Evolutionary conservation across 345 rosid genomes (phyloP).

Genomic region (Dipteronia dyeriana): DNA sequence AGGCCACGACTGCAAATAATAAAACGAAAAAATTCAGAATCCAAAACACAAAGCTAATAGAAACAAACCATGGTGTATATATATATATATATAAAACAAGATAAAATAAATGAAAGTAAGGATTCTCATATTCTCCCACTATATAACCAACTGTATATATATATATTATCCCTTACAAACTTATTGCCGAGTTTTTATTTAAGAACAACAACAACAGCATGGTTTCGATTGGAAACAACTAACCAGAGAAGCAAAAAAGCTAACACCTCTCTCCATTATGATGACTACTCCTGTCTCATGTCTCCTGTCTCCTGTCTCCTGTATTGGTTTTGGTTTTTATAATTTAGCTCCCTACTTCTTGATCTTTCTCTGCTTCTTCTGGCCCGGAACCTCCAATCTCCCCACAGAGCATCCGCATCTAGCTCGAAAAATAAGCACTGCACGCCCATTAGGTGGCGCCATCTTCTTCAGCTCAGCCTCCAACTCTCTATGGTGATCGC

Average conservation of each 20-base stretch:
- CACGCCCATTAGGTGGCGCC: constrained; percentile 78
- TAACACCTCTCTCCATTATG: constrained; percentile 43
- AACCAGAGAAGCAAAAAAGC: constrained; percentile 35
- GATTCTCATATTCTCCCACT: constrained; percentile 52
- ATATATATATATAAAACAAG: background rate
- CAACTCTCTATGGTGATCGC: constrained; percentile 66
- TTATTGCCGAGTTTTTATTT: constrained; percentile 44
- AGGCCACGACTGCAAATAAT: background rate
- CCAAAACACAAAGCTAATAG: constrained; percentile 12
- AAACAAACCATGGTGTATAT: constrained; percentile 12
- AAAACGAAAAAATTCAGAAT: constrained; percentile 12
- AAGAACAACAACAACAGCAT: constrained; percentile 19
- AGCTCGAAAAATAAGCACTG: constrained; percentile 65
- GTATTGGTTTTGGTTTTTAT: constrained; percentile 28
- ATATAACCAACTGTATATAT: constrained; percentile 40
- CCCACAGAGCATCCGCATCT: constrained; percentile 76
- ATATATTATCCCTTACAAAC: constrained; percentile 40
- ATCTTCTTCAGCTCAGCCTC: constrained; percentile 79
- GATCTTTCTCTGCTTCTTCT: constrained; percentile 73
- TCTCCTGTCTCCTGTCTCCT: no score
- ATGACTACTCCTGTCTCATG: constrained; percentile 45
- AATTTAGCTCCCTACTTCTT: constrained; percentile 56
- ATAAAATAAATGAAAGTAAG: constrained; percentile 27
- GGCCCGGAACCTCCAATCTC: constrained; percentile 87
- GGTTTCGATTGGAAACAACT: constrained; percentile 32